A percentile compares a stretch with the other conserved stretches of the same genome.
These are phyloP conservation scores for Hypoxylon rubiginosum DNA, from an alignment of 2,329 filamentous ascomycete species.

Conservation along the genomic window DNA sequence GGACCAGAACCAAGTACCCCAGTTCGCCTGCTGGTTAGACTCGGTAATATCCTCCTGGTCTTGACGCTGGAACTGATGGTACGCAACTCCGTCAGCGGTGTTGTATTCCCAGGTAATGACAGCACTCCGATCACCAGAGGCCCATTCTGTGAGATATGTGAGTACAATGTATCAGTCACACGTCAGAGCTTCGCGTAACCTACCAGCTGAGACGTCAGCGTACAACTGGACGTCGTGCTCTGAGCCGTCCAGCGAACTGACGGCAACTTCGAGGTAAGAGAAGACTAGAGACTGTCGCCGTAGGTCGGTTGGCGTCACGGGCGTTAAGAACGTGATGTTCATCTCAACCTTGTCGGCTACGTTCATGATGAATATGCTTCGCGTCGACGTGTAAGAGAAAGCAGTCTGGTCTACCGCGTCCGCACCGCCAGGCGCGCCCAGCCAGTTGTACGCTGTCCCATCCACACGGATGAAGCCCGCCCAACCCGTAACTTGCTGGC, in stretches of 20 bases:
- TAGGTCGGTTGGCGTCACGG: conserved; percentile 75
- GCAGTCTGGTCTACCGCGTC: conserved; percentile 70
- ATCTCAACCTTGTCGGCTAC: conserved; percentile 72
- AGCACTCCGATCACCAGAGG: conserved; percentile 70
- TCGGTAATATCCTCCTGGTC: conserved; percentile 77
- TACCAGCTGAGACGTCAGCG: conserved; percentile 78
- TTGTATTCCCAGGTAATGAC: conserved; percentile 74
- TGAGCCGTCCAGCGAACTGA: conserved; percentile 74
- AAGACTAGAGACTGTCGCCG: conserved; percentile 77
- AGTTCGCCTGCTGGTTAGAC: conserved; percentile 77
- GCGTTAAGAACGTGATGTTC: conserved; percentile 78
- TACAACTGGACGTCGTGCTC: conserved; percentile 78
- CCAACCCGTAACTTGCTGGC: conserved; percentile 73
- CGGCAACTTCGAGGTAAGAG: conserved; percentile 76
- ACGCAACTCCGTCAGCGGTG: conserved; percentile 65
- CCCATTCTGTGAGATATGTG: conserved; percentile 70
- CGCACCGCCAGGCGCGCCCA: conserved; percentile 68
- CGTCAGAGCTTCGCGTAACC: conserved; percentile 42
- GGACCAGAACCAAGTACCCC: conserved; percentile 81
- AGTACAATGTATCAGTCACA: conserved; percentile 23
- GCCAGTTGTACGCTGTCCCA: conserved; percentile 73
- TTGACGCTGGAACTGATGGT: conserved; percentile 73
- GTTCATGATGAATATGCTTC: conserved; percentile 77
- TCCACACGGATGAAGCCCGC: conserved; percentile 78
- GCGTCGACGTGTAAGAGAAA: conserved; percentile 79